These are phyloP conservation scores for Solanum hybrid DNA, from an alignment of 305 asterid genomes.

Conservation along the genomic window DNA sequence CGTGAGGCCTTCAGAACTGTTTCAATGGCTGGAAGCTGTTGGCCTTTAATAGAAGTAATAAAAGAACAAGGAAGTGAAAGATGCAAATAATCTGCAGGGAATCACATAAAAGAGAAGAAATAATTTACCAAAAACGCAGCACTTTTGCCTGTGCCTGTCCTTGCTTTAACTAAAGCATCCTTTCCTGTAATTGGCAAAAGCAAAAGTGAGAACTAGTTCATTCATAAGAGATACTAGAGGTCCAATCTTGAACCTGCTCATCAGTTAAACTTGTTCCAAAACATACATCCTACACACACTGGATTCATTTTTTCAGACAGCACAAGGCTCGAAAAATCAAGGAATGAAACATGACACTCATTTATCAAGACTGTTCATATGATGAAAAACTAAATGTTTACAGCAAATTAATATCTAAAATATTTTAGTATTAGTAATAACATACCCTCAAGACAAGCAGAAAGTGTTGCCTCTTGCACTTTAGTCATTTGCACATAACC, in stretches of 20 bases:
- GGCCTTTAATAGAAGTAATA: slow-evolving; percentile 45
- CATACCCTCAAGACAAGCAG: slow-evolving; percentile 68
- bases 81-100: background rate
- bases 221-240: background rate
- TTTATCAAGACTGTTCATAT: background rate
- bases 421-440: background rate
- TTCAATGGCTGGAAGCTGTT: slow-evolving; percentile 99
- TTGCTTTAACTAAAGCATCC: slow-evolving; percentile 85
- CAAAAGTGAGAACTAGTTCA: background rate
- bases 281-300: background rate
- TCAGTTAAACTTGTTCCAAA: background rate
- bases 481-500: slow-evolving; percentile 84
- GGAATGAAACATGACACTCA: background rate
- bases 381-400: background rate
- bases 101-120: background rate
- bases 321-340: background rate
- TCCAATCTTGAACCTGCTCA: background rate
- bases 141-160: slow-evolving; percentile 93
- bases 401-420: background rate
- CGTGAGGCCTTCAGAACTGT: slow-evolving; percentile 74
- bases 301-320: background rate
- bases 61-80: slow-evolving; percentile 5
- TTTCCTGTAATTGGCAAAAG: slow-evolving; percentile 38
- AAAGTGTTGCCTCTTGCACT: slow-evolving; percentile 83
- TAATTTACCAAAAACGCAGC: slow-evolving; percentile 75